A percentile compares a stretch with the other conserved stretches of the same genome.
These are phyloP conservation scores for Barnettozyma pratensis DNA, from an alignment of 805 yeast genomes.

Conservation along the genomic window DNA sequence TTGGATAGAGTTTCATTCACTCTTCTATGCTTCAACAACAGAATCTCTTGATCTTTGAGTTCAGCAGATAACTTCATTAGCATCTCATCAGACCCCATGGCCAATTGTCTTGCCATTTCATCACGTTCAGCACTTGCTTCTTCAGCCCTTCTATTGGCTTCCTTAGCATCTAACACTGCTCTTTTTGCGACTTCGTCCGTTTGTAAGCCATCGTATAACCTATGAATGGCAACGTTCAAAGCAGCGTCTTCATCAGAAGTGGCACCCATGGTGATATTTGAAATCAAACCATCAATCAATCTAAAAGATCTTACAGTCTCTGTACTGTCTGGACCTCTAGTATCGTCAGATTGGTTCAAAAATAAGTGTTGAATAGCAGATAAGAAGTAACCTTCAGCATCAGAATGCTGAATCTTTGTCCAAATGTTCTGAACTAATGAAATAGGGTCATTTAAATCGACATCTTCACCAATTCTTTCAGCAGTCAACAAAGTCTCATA, in stretches of 20 bases:
- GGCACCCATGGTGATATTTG: constrained; percentile 51
- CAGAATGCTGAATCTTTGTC: constrained; percentile 48
- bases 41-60: constrained; percentile 55
- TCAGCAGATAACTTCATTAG: constrained; percentile 57
- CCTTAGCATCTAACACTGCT: constrained; percentile 56
- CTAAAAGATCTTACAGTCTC: constrained; percentile 50
- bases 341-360: constrained; percentile 30
- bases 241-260: constrained; percentile 51
- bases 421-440: constrained; percentile 62
- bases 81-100: constrained; percentile 73
- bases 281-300: constrained; percentile 59
- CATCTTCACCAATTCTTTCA: constrained; percentile 32
- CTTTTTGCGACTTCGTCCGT: constrained; percentile 83
- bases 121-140: constrained; percentile 55
- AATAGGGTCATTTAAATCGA: constrained; percentile 53
- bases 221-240: constrained; percentile 71
- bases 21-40: constrained; percentile 55
- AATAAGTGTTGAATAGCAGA: constrained; percentile 52
- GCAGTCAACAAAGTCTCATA: constrained; percentile 36
- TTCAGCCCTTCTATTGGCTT: constrained; percentile 47
- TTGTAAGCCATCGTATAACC: constrained; percentile 62
- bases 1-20: constrained; percentile 53
- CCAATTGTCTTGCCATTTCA: constrained; percentile 58
- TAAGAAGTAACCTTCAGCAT: constrained; percentile 44
- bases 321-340: constrained; percentile 41